Base-by-base conservation (phyloP, 495 filamentous ascomycete genomes). In the Tuber umbilicatum region DNA sequence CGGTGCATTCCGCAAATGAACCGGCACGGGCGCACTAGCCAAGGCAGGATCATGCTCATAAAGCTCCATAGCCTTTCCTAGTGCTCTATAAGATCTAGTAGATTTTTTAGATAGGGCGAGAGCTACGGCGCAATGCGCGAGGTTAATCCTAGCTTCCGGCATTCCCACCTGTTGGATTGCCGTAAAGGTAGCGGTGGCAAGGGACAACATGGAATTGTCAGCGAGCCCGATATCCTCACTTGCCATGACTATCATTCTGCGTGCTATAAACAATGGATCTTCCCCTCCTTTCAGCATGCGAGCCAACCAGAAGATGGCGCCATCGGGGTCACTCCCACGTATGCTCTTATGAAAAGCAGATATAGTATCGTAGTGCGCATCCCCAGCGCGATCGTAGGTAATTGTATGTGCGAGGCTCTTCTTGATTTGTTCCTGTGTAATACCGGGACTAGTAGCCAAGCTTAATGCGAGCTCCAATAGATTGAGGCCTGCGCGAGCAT, bases 201-300 rank as follows among this genome's bases (percentile, higher is more conserved):
- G 88, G 1, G 89, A 88, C 2, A 98, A 85, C 85, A 99, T 89
- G 42, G 86, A 89, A 82, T 93, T 95, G 82, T 97, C 94, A 27
- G 95, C 95, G 2, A 99, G 84, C 1, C 95, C 95, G 69, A 99
- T 73, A 41, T 81, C 79, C 55, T 81, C 79, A 16, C 71, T 74
- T 14, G 79, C 79, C 1, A 80, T 80, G 2, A 97, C 93, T 19
- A 99, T 91, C 86, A 99, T 89, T 21, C 95, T 89, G 3, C 95
- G 89, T 9, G 95, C 94, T 50, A 99, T 92, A 82, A 92, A 98
- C 0, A 98, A 85, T 0, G 94, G 93, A 80, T 98, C 95, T 83
- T 99, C 95, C 55, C 95, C 95, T 1, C 91, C 93, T 76, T 95
- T 90, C n/a, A 99, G 87, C 95, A 99, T 99, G 68, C 95, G 91